Conservation (phyloP, 805 yeast species). For the Candida tibetensis region DNA sequence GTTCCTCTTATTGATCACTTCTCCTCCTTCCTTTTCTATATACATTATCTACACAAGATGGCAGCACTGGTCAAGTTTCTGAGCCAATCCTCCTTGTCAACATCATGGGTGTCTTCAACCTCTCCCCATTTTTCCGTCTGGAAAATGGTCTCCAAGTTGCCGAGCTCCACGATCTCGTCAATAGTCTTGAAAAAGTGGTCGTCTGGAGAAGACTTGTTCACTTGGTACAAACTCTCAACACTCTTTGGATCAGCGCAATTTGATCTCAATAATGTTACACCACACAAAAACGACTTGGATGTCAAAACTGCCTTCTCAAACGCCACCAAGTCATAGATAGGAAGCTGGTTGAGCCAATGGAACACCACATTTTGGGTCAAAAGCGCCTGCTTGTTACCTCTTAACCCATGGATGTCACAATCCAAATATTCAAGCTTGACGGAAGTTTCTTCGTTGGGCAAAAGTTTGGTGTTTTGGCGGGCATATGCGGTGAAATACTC, state of each 20-base stretch:
- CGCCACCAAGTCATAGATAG: slow-evolving; percentile 78
- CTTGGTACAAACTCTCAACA: slow-evolving; percentile 28
- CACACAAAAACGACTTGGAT: slow-evolving; percentile 84
- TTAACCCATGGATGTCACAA: slow-evolving; percentile 74
- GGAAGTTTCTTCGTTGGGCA: slow-evolving; percentile 18
- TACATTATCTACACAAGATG: slow-evolving; percentile 22
- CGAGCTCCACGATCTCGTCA: slow-evolving; percentile 73
- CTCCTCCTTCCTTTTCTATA: neutral
- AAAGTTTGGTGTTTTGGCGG: slow-evolving; percentile 22
- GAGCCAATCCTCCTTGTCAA: slow-evolving; percentile 85
- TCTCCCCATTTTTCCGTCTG: slow-evolving; percentile 97
- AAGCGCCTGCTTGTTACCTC: slow-evolving; percentile 72
- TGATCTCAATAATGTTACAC: slow-evolving; percentile 61
- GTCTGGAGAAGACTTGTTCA: slow-evolving; percentile 29
- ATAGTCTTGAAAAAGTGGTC: slow-evolving; percentile 43
- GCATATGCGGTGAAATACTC: slow-evolving; percentile 47
- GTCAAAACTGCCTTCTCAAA: slow-evolving; percentile 86
- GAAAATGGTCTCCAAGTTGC: slow-evolving; percentile 75
- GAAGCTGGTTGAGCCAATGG: slow-evolving; percentile 61
- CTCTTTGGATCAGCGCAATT: slow-evolving; percentile 22
- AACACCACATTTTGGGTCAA: slow-evolving; percentile 60
- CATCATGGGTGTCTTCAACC: slow-evolving; percentile 98
- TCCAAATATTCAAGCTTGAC: slow-evolving; percentile 62
- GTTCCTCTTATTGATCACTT: no score
- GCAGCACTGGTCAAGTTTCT: slow-evolving; percentile 82